Base-by-base conservation (phyloP, 2,329 filamentous ascomycete species). In the Cadophora sp. region DNA sequence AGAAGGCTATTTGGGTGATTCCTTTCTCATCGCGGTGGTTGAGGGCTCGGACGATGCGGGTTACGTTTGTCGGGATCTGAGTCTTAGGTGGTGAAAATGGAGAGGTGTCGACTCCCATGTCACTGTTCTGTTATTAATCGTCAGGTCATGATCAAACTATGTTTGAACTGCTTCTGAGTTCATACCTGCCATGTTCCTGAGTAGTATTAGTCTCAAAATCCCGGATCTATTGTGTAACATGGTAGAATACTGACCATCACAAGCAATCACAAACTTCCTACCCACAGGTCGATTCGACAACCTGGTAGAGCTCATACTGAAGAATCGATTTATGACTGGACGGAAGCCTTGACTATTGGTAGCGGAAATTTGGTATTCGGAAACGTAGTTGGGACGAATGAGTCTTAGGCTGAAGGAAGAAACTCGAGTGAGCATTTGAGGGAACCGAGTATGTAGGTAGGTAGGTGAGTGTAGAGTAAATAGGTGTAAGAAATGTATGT, bases 1-100 rank as follows among this genome's bases (percentile, higher is more conserved):
- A 89, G 71, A 83, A 85, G 65, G 87, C 83, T 67, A 89, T 81
- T 74, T 89, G 86, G 20, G 85, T 79, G 20, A 79, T 82, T 39
- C 83, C 83, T 69, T 86, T 83, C 48, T 75, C 78, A 72, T 84
- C 84, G 50, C 75, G 78, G 24, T 83, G 80, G 69, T 83, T 83
- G 72, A 89, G 83, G 62, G 84, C 85, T 45, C 86, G 82, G 8
- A 84, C 83, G 63, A 89, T 83, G 22, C 85, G 84, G 11, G 85
- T 87, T 24, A 88, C 84, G 66, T 89, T 89, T 41, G 85, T 85
- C 0, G 85, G 83, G 8, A 83, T 67, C 58, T 74, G 70, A 22
- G 62, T 58, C 20, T 65, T 67, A 8, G 66, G 56, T 36, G 68
- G 66, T 16, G 62, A 48, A 22, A 64, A 65, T 20, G 48, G 16